phyloP scores from a whole-genome alignment of 2,329 filamentous ascomycete genomes.

The Fonsecaea erecta region DNA sequence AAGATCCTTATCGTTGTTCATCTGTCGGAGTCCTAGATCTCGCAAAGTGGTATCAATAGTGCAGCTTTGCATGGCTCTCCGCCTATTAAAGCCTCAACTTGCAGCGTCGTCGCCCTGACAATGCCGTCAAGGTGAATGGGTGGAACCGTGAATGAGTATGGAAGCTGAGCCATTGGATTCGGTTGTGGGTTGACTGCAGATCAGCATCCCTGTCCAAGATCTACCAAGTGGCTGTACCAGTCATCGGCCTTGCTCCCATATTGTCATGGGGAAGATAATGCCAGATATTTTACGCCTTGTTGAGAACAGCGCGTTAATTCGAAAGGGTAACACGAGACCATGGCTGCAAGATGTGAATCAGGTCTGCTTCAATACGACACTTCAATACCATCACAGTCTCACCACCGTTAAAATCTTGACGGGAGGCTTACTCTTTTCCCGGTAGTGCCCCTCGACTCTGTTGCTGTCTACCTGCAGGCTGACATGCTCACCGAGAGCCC shows the following conservation, averaged over 20 bases:
- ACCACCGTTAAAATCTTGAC: too few relatives aligned
- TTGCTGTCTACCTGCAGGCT: too few relatives aligned
- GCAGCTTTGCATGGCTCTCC: background rate
- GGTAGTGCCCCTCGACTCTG: too few relatives aligned
- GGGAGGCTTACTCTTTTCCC: too few relatives aligned
- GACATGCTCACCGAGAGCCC: too few relatives aligned
- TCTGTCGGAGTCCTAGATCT: background rate
- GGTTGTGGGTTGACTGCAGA: background rate
- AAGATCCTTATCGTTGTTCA: background rate
- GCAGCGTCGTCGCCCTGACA: background rate
- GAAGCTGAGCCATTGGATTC: background rate
- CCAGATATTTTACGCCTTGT: too few relatives aligned
- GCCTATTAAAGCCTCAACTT: background rate
- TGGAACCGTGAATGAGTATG: background rate
- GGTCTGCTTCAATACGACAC: too few relatives aligned
- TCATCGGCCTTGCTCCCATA: background rate
- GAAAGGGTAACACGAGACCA: background rate
- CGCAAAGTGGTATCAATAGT: background rate
- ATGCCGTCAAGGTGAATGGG: background rate
- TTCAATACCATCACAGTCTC: too few relatives aligned
- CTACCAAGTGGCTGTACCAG: background rate
- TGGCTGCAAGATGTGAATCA: background rate
- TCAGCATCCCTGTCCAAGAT: background rate
- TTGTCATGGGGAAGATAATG: background rate
- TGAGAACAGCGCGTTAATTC: too few relatives aligned